phyloP scores from a whole-genome alignment of 2,329 filamentous ascomycete genomes.

The Chrysoporthe austroafricana region DNA sequence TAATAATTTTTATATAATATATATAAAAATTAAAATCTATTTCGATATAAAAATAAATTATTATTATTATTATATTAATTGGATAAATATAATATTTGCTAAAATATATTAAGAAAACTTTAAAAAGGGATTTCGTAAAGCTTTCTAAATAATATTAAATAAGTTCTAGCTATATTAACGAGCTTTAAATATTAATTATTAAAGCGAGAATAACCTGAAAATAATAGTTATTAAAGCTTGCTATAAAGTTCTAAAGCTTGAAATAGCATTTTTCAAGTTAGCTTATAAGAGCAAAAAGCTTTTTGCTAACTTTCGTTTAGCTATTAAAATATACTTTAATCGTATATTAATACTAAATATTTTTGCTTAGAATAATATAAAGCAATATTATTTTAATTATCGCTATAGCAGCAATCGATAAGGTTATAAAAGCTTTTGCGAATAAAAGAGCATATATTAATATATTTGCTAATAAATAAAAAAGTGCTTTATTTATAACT shows the following conservation, averaged over 20 bases:
- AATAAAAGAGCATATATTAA: too few relatives aligned
- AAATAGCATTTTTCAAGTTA: not conserved
- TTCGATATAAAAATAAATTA: too few relatives aligned
- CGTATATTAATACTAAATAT: not conserved
- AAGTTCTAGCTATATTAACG: constrained; percentile 3
- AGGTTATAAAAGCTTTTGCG: too few relatives aligned
- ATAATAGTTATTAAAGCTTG: not conserved
- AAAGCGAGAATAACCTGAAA: not conserved
- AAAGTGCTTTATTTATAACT: too few relatives aligned
- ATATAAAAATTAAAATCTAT: not conserved
- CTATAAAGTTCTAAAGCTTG: not conserved
- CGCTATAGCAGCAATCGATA: too few relatives aligned
- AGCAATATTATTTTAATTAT: too few relatives aligned
- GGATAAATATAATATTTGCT: not conserved
- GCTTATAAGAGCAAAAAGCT: not conserved
- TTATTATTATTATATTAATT: constrained; percentile 5
- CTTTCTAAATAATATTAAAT: not conserved
- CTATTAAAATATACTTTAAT: not conserved
- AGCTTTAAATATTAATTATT: not conserved
- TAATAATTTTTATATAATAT: not conserved
- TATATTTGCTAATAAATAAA: not conserved
- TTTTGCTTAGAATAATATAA: too few relatives aligned
- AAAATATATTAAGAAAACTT: not conserved
- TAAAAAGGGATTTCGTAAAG: not conserved
- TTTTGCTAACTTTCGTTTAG: not conserved